Evolutionary conservation across 1,139 yeast species (phyloP).

Genomic region (Suhomyces bokatorum): DNA sequence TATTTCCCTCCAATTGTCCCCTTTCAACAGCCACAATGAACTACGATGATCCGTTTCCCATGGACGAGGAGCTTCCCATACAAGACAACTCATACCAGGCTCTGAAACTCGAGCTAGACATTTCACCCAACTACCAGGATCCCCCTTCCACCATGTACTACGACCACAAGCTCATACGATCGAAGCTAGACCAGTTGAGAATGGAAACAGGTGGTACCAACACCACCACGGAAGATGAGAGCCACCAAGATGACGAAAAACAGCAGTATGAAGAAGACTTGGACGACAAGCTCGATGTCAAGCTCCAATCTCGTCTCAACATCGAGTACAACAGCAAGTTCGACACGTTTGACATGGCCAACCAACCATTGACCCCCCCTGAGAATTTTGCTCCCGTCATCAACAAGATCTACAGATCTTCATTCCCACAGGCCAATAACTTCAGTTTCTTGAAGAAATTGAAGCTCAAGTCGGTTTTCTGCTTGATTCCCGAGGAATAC

Average conservation of each 20-base stretch:
- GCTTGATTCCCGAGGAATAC: slow-evolving; percentile 88
- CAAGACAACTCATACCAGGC: background rate
- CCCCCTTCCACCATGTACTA: slow-evolving; percentile 17
- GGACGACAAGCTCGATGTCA: slow-evolving; percentile 43
- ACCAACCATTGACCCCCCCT: slow-evolving; percentile 60
- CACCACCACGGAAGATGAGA: slow-evolving; percentile 28
- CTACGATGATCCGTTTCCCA: slow-evolving; percentile 46
- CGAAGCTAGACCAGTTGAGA: slow-evolving; percentile 30
- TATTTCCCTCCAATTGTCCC: background rate
- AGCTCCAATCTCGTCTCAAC: slow-evolving; percentile 25
- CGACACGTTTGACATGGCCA: slow-evolving; percentile 8
- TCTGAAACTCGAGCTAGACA: slow-evolving; percentile 13
- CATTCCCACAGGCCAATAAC: slow-evolving; percentile 85
- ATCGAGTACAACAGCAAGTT: slow-evolving; percentile 19
- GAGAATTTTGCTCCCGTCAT: slow-evolving; percentile 89
- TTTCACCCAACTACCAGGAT: slow-evolving; percentile 20
- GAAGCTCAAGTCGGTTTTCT: slow-evolving; percentile 70
- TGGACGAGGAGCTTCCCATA: slow-evolving; percentile 43
- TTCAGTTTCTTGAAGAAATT: slow-evolving; percentile 66
- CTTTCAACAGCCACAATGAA: slow-evolving; percentile 22
- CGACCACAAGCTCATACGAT: slow-evolving; percentile 37
- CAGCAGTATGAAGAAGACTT: slow-evolving; percentile 41
- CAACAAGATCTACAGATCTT: slow-evolving; percentile 77
- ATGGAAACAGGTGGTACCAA: slow-evolving; percentile 21
- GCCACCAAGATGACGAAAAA: slow-evolving; percentile 11